Percentiles rank a stretch among this genome's conserved stretches.
These are phyloP conservation scores for Citeromyces siamensis DNA, from an alignment of 1,139 yeast genomes.

Conservation along the genomic window DNA sequence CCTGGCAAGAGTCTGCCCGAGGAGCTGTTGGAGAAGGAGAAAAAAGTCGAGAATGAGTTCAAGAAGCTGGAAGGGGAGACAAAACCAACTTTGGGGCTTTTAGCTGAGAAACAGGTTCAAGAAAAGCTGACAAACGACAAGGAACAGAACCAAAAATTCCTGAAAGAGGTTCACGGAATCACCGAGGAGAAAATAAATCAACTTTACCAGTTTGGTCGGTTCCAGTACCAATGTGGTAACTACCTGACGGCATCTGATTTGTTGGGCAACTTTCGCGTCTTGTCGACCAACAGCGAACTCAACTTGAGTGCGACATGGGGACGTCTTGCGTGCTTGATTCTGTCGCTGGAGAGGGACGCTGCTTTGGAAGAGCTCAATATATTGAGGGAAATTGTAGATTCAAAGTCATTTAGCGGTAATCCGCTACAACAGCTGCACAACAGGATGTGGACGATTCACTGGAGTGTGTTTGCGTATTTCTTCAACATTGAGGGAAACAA, in stretches of 20 bases:
- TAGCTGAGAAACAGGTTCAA: conserved; percentile 37
- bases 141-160: conserved; percentile 30
- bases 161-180: conserved; percentile 29
- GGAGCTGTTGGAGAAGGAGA: conserved; percentile 25
- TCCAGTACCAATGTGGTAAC: conserved; percentile 49
- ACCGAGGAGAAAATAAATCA: conserved; percentile 36
- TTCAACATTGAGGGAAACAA: conserved; percentile 28
- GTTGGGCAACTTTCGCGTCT: conserved; percentile 38
- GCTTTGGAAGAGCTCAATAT: conserved; percentile 38
- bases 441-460: conserved; percentile 55
- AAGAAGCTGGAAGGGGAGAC: conserved; percentile 29
- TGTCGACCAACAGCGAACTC: conserved; percentile 35
- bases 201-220: conserved; percentile 42
- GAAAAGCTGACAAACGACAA: conserved; percentile 38
- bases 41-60: conserved; percentile 24
- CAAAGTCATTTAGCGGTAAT: conserved; percentile 29
- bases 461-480: conserved; percentile 51
- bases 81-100: conserved; percentile 28
- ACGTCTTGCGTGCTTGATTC: conserved; percentile 42
- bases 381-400: conserved; percentile 43
- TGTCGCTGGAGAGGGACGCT: conserved; percentile 35
- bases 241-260: conserved; percentile 44
- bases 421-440: conserved; percentile 45
- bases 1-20: conserved; percentile 26
- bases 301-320: conserved; percentile 54